Conservation (phyloP, 2,329 filamentous ascomycete species). For the Alternaria solani region DNA sequence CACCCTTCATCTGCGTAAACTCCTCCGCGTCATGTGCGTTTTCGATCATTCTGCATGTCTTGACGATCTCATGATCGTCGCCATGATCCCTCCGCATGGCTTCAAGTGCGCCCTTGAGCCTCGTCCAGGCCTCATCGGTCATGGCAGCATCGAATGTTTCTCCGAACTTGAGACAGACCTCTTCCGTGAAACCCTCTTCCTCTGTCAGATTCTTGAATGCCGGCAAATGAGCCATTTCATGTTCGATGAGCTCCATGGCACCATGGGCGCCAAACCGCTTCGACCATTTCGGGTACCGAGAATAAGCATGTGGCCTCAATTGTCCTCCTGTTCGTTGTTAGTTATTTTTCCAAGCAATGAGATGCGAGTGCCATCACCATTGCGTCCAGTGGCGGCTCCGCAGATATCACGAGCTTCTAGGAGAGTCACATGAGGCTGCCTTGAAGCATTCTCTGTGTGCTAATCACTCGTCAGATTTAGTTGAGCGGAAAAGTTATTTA, state of each 20-base stretch:
- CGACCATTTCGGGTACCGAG: conserved; percentile 19
- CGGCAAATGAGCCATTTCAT: conserved; percentile 19
- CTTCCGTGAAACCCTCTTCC: conserved; percentile 18
- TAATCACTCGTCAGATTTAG: conserved; percentile 6
- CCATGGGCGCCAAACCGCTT: conserved; percentile 16
- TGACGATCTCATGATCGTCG: conserved; percentile 14
- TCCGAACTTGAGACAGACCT: conserved; percentile 21
- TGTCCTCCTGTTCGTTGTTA: conserved; percentile 18
- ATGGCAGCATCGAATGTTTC: conserved; percentile 25
- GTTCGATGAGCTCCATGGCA: conserved; percentile 21
- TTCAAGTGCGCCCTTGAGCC: conserved; percentile 18
- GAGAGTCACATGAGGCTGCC: conserved; percentile 18
- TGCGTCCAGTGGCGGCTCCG: conserved; percentile 19
- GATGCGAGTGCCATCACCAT: conserved; percentile 8
- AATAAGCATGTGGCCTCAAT: conserved; percentile 21
- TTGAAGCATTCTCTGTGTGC: conserved; percentile 16
- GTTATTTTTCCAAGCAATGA: not conserved
- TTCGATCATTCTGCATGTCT: conserved; percentile 13
- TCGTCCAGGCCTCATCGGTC: conserved; percentile 22
- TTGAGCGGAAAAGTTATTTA: not conserved
- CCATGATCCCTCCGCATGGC: conserved; percentile 20
- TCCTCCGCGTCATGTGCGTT: conserved; percentile 9
- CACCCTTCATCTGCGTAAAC: conserved; percentile 22
- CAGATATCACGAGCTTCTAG: conserved; percentile 23
- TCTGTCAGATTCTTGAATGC: conserved; percentile 15